Evolutionary conservation across 208 protist genomes (phyloP).

Genomic region (Leishmania gerbilli): DNA sequence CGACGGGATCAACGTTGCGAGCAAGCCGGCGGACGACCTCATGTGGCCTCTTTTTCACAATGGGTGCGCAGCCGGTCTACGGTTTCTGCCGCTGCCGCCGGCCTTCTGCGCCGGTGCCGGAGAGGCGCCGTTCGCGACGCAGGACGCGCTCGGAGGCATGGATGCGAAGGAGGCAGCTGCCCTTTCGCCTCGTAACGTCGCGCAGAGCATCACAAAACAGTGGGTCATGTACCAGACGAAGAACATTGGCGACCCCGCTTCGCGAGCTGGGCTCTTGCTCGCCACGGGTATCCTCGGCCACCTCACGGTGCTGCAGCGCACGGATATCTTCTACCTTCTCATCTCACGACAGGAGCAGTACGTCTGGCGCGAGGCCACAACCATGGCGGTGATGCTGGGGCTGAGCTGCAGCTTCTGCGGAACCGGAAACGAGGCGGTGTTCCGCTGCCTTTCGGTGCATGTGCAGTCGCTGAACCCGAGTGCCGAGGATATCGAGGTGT

Average conservation of each 20-base stretch:
- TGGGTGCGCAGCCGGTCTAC: slow-evolving; percentile 79
- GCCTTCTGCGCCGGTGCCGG: neutral
- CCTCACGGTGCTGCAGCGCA: slow-evolving; percentile 79
- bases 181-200: neutral
- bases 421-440: slow-evolving; percentile 75
- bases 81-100: slow-evolving; percentile 69
- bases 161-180: neutral
- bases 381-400: slow-evolving; percentile 84
- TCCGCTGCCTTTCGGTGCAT: slow-evolving; percentile 87
- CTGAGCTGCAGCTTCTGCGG: slow-evolving; percentile 88
- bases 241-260: slow-evolving; percentile 53
- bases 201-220: slow-evolving; percentile 66
- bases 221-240: slow-evolving; percentile 91
- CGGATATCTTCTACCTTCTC: slow-evolving; percentile 86
- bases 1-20: slow-evolving; percentile 65
- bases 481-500: slow-evolving; percentile 85
- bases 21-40: slow-evolving; percentile 53
- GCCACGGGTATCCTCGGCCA: slow-evolving; percentile 81
- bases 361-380: slow-evolving; percentile 70
- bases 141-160: neutral
- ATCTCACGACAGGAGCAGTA: slow-evolving; percentile 65
- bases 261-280: slow-evolving; percentile 71
- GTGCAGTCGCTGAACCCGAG: slow-evolving; percentile 81
- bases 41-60: slow-evolving; percentile 89
- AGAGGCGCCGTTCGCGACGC: neutral